Conservation (phyloP, 73 alveolate genomes). For the Uronychia binucleata region DNA sequence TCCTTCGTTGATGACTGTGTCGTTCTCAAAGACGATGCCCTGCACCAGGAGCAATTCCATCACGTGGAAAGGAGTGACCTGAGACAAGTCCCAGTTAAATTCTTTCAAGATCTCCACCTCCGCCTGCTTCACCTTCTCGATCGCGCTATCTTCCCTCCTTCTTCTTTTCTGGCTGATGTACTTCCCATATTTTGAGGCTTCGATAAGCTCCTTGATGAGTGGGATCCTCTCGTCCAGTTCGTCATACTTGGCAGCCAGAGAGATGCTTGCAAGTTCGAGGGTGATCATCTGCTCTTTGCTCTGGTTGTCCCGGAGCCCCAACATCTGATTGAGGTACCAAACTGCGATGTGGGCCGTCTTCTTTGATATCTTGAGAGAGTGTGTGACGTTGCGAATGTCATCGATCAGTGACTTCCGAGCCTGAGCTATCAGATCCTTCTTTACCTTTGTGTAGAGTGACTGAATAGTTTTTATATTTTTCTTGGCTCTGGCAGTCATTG, state of each 20-base stretch:
- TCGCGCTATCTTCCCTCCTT: background rate
- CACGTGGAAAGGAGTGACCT: background rate
- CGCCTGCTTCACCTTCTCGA: background rate
- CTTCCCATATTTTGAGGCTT: background rate
- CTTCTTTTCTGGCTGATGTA: background rate
- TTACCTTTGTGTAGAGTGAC: background rate
- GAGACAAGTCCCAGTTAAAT: background rate
- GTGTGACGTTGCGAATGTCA: background rate
- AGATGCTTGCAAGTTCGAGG: background rate
- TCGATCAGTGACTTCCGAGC: background rate
- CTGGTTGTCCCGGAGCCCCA: background rate
- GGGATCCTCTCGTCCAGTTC: background rate
- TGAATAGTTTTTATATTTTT: background rate
- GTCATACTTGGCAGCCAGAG: background rate
- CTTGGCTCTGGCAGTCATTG: background rate
- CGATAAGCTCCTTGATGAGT: background rate
- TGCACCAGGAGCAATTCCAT: background rate
- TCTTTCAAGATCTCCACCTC: background rate
- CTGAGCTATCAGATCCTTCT: background rate
- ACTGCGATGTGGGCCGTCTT: background rate
- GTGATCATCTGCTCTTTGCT: background rate
- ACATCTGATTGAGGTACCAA: background rate
- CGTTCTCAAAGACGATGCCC: background rate
- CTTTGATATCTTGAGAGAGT: background rate
- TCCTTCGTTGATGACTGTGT: background rate